Evolutionary conservation across 768 basidiomycete genomes (phyloP).

Genomic region (Lepiota brunneoincarnata): DNA sequence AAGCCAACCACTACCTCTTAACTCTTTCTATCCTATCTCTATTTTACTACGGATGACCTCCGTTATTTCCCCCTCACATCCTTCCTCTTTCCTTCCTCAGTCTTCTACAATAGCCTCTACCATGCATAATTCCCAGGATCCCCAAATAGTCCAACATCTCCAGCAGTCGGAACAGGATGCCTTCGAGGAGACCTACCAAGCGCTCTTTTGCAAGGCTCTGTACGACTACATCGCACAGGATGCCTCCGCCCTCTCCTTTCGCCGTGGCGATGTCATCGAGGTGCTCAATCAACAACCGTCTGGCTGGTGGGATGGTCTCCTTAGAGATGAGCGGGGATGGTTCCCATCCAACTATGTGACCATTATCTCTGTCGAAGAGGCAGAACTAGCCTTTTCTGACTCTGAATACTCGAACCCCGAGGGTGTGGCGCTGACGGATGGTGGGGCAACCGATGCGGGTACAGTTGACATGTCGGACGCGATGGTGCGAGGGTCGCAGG

Average conservation of each 20-base stretch:
- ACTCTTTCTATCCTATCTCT: background rate
- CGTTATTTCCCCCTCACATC: background rate
- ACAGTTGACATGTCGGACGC: slow-evolving; percentile 49
- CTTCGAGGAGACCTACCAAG: slow-evolving; percentile 51
- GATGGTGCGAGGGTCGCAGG: slow-evolving; percentile 40
- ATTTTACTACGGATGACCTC: slow-evolving; percentile 1
- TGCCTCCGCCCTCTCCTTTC: slow-evolving; percentile 85
- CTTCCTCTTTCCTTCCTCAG: background rate
- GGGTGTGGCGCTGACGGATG: slow-evolving; percentile 20
- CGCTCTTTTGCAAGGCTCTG: slow-evolving; percentile 86
- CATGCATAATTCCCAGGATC: slow-evolving; percentile 22
- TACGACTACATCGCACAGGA: slow-evolving; percentile 93
- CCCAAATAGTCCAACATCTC: slow-evolving; percentile 4
- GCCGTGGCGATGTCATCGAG: slow-evolving; percentile 86
- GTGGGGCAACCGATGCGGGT: slow-evolving; percentile 23
- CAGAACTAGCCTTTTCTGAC: slow-evolving; percentile 59
- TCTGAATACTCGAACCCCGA: slow-evolving; percentile 43
- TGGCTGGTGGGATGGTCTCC: slow-evolving; percentile 98
- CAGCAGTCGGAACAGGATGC: slow-evolving; percentile 26
- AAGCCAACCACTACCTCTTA: background rate
- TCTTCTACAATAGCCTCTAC: background rate
- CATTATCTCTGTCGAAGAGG: slow-evolving; percentile 76
- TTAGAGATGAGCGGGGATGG: slow-evolving; percentile 90
- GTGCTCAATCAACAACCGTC: slow-evolving; percentile 88
- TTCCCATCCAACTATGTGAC: slow-evolving; percentile 96